Evolutionary conservation across 2,329 filamentous ascomycete genomes (phyloP).

Genomic region (Cladophialophora immunda): DNA sequence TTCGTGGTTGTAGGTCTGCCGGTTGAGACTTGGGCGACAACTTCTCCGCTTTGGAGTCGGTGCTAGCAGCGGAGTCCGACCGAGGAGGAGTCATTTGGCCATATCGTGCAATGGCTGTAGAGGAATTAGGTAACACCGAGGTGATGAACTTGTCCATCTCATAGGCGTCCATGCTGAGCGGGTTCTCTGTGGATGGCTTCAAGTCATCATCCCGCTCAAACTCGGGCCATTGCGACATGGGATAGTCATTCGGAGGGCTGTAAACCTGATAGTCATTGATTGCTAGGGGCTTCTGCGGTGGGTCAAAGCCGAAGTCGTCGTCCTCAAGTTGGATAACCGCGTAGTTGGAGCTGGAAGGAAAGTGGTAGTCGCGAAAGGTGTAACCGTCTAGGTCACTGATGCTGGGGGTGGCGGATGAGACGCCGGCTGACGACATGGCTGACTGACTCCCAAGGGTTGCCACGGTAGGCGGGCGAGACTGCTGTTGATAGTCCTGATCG

Average conservation of each 20-base stretch:
- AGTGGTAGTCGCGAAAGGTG: constrained; percentile 34
- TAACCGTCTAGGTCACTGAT: constrained; percentile 40
- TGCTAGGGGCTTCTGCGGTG: constrained; percentile 28
- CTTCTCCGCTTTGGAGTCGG: constrained; percentile 31
- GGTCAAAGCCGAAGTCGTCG: constrained; percentile 42
- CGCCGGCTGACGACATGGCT: constrained; percentile 27
- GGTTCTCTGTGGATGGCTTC: constrained; percentile 25
- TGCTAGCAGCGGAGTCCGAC: constrained; percentile 37
- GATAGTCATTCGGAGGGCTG: constrained; percentile 37
- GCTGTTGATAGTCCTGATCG: neutral
- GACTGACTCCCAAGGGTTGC: constrained; percentile 23
- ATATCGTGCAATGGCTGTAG: constrained; percentile 36
- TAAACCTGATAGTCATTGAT: constrained; percentile 35
- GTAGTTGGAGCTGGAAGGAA: constrained; percentile 24
- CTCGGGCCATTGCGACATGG: constrained; percentile 34
- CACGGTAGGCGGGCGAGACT: constrained; percentile 19
- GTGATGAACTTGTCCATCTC: constrained; percentile 38
- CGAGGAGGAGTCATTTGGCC: constrained; percentile 41
- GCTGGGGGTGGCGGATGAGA: constrained; percentile 31
- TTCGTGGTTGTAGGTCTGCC: constrained; percentile 26
- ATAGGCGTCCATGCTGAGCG: constrained; percentile 26
- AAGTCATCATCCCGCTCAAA: constrained; percentile 37
- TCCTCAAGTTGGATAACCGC: constrained; percentile 19
- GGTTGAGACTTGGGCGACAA: constrained; percentile 30
- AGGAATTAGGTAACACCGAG: constrained; percentile 31